Base-by-base conservation (phyloP, 805 yeast genomes). In the Pichia scutulata region DNA sequence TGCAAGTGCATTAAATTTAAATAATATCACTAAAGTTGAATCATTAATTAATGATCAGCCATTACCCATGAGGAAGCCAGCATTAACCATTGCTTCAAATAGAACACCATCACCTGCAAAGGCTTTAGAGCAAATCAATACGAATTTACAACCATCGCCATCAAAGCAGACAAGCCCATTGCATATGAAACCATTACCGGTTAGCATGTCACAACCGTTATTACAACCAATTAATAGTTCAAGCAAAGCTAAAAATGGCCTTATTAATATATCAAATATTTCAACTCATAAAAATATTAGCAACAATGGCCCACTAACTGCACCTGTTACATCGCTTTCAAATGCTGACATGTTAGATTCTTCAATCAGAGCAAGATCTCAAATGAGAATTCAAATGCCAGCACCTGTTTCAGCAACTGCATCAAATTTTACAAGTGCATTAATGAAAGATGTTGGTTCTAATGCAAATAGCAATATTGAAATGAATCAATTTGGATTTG, bases 371-470 rank as follows among this genome's bases (percentile, higher is more conserved):
- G 74, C 75, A 33, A 74, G 78, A 52, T 81, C 83, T 1, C 75
- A 82, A 36, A 65, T 83, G 42, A 78, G 80, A 52, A 72, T 85
- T 21, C 89, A 84, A 61, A 84, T 85, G 89, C 92, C 90, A 4
- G 74, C 80, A 3, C 90, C 92, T 1, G 74, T 53, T 3, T 40
- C 82, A n/a, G 53, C 55, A 10, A 37, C 46, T 1, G 18, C 39
- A 14, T 12, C 41, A 10, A 21, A 26, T 3, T 44, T 45, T 19
- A 10, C 44, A 8, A 42, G 24, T 30, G 19, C n/a, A 4, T 13
- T 43, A 13, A 41, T 14, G 23, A 40, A 46, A 22, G 44, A 46
- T n/a, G 42, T 19, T 22, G 12, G 16, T 19, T 14, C 18, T 13
- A 37, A 36, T 39, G 33, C 43, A 64, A 73, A 4, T 19, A 39